These are phyloP conservation scores for Fusarium sp. DNA, from an alignment of 2,329 filamentous ascomycete species.

Conservation along the genomic window DNA sequence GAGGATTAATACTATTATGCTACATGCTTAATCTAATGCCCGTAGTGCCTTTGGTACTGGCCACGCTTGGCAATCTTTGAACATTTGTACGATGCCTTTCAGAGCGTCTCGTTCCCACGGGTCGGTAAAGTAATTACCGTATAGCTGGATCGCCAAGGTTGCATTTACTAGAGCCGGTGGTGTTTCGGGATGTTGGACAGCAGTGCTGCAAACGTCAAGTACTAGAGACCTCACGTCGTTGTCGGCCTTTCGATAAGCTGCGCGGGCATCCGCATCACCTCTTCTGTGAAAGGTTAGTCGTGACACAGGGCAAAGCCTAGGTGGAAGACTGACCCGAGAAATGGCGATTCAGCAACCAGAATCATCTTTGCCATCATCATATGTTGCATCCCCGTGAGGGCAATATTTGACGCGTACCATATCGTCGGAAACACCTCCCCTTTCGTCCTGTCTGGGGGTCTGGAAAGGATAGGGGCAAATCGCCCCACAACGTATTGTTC, in stretches of 20 bases:
- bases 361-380: slow-evolving; percentile 44
- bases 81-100: slow-evolving; percentile 32
- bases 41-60: slow-evolving; percentile 27
- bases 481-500: neutral
- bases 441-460: slow-evolving; percentile 1
- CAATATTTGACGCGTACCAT: slow-evolving; percentile 36
- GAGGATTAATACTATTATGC: neutral
- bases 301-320: accelerated
- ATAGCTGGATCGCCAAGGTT: slow-evolving; percentile 30
- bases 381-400: slow-evolving; percentile 38
- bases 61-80: slow-evolving; percentile 36
- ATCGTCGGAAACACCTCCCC: slow-evolving; percentile 38
- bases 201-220: slow-evolving; percentile 35
- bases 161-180: slow-evolving; percentile 36
- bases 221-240: slow-evolving; percentile 26
- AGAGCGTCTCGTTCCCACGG: slow-evolving; percentile 38
- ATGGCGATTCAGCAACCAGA: slow-evolving; percentile 28
- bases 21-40: neutral
- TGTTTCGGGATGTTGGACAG: slow-evolving; percentile 26
- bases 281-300: neutral
- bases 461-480: slow-evolving; percentile 27
- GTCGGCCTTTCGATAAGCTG: slow-evolving; percentile 32
- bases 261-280: slow-evolving; percentile 7
- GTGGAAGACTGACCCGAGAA: slow-evolving; percentile 9
- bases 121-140: slow-evolving; percentile 38